These are phyloP conservation scores for Chlorella sorokiniana DNA, from an alignment of 139 green algal genomes.

Conservation along the genomic window DNA sequence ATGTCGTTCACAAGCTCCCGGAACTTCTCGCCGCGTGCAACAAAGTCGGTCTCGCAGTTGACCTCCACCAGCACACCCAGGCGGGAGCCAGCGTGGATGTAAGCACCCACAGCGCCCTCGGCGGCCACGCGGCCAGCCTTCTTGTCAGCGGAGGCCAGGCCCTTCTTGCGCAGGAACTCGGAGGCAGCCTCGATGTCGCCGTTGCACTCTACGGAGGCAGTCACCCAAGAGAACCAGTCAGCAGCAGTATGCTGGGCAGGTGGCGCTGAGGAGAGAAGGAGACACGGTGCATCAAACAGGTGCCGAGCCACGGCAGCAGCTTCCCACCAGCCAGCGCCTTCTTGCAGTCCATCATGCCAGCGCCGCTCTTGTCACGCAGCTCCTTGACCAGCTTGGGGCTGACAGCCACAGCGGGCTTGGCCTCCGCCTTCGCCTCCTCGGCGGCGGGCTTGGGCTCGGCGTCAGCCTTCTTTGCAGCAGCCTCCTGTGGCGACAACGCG, in stretches of 20 bases:
- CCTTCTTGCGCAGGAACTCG: constrained; percentile 88
- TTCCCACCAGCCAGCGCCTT: constrained; percentile 94
- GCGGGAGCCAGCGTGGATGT: constrained; percentile 94
- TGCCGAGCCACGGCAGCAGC: not conserved
- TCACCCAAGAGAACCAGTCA: not conserved
- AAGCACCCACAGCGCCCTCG: constrained; percentile 83
- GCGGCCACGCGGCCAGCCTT: constrained; percentile 87
- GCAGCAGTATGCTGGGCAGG: no score
- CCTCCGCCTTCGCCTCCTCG: constrained; percentile 21
- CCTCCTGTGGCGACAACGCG: constrained; percentile 23
- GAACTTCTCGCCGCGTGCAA: constrained; percentile 91
- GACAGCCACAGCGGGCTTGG: constrained; percentile 29
- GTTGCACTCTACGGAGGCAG: constrained; percentile 51
- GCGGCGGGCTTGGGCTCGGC: constrained; percentile 38
- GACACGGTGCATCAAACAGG: no score
- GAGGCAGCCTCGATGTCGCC: constrained; percentile 82
- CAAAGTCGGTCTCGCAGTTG: constrained; percentile 99
- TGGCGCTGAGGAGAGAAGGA: no score
- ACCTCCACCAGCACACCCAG: constrained; percentile 84
- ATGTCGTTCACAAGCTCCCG: constrained; percentile 85
- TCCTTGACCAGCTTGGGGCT: constrained; percentile 80
- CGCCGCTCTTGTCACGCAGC: constrained; percentile 81
- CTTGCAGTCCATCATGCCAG: constrained; percentile 99
- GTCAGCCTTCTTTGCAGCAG: constrained; percentile 65
- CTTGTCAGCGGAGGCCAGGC: constrained; percentile 95